Evolutionary conservation across 2,329 filamentous ascomycete species (phyloP), one percentile per base, ranked within the genome.

Genomic region (Elsinoe necatrix): DNA sequence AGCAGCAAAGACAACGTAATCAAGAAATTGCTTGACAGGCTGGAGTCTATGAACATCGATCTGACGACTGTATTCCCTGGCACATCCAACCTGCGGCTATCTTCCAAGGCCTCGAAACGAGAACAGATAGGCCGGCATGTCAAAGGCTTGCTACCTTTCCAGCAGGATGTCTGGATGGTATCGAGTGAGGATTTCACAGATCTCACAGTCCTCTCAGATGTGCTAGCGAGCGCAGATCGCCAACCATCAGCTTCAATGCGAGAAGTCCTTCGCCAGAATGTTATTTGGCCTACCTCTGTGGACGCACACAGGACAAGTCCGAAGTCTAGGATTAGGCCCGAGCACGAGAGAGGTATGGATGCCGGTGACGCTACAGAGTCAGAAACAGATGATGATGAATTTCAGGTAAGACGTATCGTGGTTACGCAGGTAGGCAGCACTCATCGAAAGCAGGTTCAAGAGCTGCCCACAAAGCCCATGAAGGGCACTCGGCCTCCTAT

Each of bases 1-100:
- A 70, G 71, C 55, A 75, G 78, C 25, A 85, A 84, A 64, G 82
- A 85, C 63, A 79, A 75, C 64, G 74, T 80, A 16, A 77, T 85
- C 52, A 71, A 71, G 6, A 81, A 78, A 56, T 68, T 85, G 20
- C 72, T 82, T 23, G 81, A 84, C 63, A 78, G 80, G 59, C 73
- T 83, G 50, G 80, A 83, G 61, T 70, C 72, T 1, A 74, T 78
- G 39, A 77, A 78, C 4, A 70, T 80, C 47, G 80, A 83, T 62
- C 65, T 84, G 4, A 75, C 75, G 14, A 73, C 74, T 9, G 74
- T 82, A 1, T 84, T 85, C 63, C 82, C 81, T 4, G 75, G 75
- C 20, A 73, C 75, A 18, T 71, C 74, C 25, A 74, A 75, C 16
- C 61, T 74, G 54, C 78, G 75, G 54, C 62, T 68, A 21, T 69